These are phyloP conservation scores for Lactarius pseudohatsudake DNA, from an alignment of 768 basidiomycete genomes.

Conservation along the genomic window DNA sequence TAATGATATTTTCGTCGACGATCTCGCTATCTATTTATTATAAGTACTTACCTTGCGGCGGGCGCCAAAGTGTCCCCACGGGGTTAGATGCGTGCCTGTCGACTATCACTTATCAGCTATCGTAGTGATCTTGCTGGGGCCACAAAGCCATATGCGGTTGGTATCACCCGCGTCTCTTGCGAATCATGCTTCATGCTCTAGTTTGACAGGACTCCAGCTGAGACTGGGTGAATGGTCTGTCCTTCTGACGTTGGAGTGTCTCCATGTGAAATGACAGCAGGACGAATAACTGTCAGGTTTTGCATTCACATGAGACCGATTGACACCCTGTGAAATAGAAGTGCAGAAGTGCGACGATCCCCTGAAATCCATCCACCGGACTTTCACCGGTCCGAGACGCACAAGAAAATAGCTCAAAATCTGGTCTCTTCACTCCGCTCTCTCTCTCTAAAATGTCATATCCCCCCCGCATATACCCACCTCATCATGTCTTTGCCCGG, in stretches of 20 bases:
- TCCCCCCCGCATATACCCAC: constrained; percentile 10
- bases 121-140: not conserved
- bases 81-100: not conserved
- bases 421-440: not conserved
- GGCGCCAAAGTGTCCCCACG: not conserved
- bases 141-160: not conserved
- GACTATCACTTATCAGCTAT: not conserved
- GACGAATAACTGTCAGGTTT: not conserved
- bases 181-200: too few relatives aligned
- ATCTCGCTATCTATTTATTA: not conserved
- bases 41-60: not conserved
- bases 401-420: not conserved
- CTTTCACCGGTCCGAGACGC: not conserved
- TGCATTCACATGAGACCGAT: not conserved
- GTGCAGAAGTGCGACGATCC: not conserved
- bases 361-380: not conserved
- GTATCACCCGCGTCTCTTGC: too few relatives aligned
- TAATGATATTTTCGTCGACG: constrained; percentile 3
- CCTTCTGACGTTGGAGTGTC: not conserved
- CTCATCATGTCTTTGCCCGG: constrained; percentile 12
- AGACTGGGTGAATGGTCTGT: not conserved
- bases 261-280: not conserved
- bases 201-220: not conserved
- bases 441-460: not conserved
- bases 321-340: constrained; percentile 3